phyloP scores from a whole-genome alignment of 805 yeast species.

The Debaryomyces prosopidis region DNA sequence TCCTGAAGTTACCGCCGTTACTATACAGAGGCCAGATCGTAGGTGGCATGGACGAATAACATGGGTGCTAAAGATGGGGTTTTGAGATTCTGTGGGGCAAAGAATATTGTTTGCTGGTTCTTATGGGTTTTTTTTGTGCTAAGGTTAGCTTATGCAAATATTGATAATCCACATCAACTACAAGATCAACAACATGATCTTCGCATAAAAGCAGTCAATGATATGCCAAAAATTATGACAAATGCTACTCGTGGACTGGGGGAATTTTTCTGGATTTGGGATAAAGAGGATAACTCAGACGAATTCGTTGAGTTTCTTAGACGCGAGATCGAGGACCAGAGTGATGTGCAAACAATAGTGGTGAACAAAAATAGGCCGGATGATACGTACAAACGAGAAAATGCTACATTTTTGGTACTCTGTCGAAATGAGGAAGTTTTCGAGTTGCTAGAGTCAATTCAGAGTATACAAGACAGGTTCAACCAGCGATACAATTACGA shows the following conservation, averaged over 20 bases:
- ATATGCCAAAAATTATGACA: neutral
- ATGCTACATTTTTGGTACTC: conserved; percentile 18
- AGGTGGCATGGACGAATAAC: no score
- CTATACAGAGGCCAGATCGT: no score
- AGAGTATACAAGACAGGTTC: conserved; percentile 22
- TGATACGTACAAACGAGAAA: conserved; percentile 6
- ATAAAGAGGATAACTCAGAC: neutral
- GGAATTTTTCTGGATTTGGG: neutral
- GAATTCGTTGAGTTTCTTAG: neutral
- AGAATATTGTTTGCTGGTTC: no score
- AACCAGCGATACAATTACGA: conserved; percentile 22
- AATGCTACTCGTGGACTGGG: neutral
- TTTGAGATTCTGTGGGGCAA: no score
- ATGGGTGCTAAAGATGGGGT: no score
- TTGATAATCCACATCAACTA: no score
- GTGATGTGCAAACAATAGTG: conserved; percentile 1
- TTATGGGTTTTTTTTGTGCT: no score
- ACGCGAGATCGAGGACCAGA: neutral
- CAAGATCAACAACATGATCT: no score
- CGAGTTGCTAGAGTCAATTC: conserved; percentile 16
- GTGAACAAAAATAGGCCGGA: neutral
- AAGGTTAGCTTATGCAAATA: no score
- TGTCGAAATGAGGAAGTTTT: conserved; percentile 16
- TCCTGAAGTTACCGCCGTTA: no score
- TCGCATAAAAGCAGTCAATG: no score